Conservation (phyloP, 148 eudicot species). For the Beta vulgaris region DNA sequence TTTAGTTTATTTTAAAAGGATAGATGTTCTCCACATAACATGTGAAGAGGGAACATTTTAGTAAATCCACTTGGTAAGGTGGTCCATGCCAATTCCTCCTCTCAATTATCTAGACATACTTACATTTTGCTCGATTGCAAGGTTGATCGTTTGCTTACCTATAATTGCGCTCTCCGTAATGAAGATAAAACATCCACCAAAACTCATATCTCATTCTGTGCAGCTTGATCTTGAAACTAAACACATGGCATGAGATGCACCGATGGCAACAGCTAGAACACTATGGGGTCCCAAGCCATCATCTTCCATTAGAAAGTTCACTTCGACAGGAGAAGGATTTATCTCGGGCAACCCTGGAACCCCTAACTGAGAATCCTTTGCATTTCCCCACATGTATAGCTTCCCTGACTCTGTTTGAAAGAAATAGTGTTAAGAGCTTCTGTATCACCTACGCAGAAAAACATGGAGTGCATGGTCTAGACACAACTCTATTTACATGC, state of each 20-base stretch:
- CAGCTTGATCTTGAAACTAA: conserved; percentile 53
- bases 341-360: conserved; percentile 88
- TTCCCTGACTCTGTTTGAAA: conserved; percentile 61
- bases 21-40: too few species aligned
- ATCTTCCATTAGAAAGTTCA: conserved; percentile 73
- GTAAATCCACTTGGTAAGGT: too few species aligned
- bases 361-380: conserved; percentile 84
- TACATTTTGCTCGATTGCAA: neutral
- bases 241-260: conserved; percentile 89
- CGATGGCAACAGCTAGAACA: conserved; percentile 67
- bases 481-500: neutral
- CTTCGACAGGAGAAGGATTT: conserved; percentile 73
- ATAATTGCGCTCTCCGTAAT: neutral
- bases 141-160: neutral
- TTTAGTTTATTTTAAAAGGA: too few species aligned
- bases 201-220: neutral
- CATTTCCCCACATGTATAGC: conserved; percentile 90
- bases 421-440: neutral
- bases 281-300: conserved; percentile 61
- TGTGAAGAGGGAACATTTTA: too few species aligned
- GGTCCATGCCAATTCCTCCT: too few species aligned
- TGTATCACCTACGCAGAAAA: too few species aligned
- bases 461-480: neutral
- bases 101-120: neutral
- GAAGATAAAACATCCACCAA: neutral